Conservation (phyloP, 177 flowering plant species). For the Vitis hybrid region DNA sequence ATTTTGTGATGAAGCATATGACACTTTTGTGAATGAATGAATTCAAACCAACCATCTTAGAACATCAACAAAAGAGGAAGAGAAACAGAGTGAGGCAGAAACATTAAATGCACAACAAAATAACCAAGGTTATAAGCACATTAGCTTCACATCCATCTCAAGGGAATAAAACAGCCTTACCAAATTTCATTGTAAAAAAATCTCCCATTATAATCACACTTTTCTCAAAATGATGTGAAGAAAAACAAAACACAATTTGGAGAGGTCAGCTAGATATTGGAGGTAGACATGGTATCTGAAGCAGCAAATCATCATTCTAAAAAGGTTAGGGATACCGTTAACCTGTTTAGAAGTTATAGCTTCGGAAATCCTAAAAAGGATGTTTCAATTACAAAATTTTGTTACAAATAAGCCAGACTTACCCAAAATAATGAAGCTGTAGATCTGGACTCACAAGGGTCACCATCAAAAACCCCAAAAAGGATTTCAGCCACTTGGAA, state of each 20-base stretch:
- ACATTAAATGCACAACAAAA: not conserved
- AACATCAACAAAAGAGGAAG: not conserved
- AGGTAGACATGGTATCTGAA: not conserved
- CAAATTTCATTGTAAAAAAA: not conserved
- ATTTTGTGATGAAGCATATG: no score
- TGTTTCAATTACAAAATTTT: not conserved
- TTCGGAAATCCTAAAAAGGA: not conserved
- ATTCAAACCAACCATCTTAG: not conserved
- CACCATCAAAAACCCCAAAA: not conserved
- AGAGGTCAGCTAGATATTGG: not conserved
- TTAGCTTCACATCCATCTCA: not conserved
- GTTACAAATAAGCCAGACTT: not conserved
- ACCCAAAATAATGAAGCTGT: not conserved
- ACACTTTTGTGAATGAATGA: no score
- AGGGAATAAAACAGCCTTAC: not conserved
- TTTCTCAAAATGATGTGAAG: not conserved
- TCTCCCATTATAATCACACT: not conserved
- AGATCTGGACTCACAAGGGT: not conserved
- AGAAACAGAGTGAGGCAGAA: not conserved
- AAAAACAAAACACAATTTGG: not conserved
- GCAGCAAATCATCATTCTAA: not conserved
- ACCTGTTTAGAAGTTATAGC: not conserved
- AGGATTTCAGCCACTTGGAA: not conserved
- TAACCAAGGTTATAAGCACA: not conserved
- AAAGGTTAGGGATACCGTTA: not conserved